phyloP scores from a whole-genome alignment of 2,329 filamentous ascomycete genomes.

The Xylariaceae sp. region DNA sequence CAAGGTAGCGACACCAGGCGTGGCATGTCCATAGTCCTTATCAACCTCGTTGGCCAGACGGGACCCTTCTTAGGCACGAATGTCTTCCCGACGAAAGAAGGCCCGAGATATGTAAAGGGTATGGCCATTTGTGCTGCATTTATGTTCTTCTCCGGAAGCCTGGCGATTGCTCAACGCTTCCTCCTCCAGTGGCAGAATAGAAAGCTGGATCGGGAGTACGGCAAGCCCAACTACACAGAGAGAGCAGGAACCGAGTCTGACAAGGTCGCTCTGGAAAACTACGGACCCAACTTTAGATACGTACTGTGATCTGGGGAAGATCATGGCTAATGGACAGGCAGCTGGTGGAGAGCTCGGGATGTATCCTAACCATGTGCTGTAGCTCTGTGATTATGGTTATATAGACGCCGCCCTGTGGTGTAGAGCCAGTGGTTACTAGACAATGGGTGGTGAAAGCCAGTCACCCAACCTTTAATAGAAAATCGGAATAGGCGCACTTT shows the following conservation, averaged over 20 bases:
- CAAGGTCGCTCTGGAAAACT: constrained; percentile 18
- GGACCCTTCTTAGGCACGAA: constrained; percentile 59
- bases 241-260: constrained; percentile 1
- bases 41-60: constrained; percentile 56
- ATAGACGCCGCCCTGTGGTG: too few species aligned
- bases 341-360: too few species aligned
- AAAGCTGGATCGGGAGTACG: constrained; percentile 24
- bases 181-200: constrained; percentile 31
- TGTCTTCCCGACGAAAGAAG: constrained; percentile 46
- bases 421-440: too few species aligned
- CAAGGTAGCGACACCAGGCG: constrained; percentile 61
- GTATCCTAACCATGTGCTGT: too few species aligned
- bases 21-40: constrained; percentile 57
- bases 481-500: too few species aligned
- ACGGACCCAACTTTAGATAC: constrained; percentile 22
- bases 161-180: constrained; percentile 28
- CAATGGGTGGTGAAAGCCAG: too few species aligned
- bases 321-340: too few species aligned
- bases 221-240: constrained; percentile 5
- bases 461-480: too few species aligned
- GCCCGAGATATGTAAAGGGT: constrained; percentile 34
- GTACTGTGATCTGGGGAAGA: constrained; percentile 20
- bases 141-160: constrained; percentile 34
- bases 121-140: constrained; percentile 24
- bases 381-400: too few species aligned